Evolutionary conservation across 768 basidiomycete species (phyloP), one percentile per base, ranked within the genome.

Genomic region (Russula dissimulans): DNA sequence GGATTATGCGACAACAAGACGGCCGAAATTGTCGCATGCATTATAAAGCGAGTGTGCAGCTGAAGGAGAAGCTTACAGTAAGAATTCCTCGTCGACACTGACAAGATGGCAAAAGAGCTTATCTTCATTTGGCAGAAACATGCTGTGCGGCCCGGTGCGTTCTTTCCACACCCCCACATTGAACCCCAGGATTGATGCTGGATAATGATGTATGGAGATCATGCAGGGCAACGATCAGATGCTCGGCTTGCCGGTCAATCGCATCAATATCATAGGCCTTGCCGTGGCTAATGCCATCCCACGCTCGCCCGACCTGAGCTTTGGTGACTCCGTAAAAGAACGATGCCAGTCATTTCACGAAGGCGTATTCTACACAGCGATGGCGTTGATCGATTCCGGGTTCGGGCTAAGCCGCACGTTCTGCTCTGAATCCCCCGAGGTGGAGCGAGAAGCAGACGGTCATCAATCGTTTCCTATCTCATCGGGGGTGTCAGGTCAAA

Each of bases 261-360:
- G 92, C 18, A 86, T 97, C 73, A 93, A 91, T 71, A 88, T 95
- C 56, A 91, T 88, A 0, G 92, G 89, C 0, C 82, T 81, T 69
- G 91, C 84, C 81, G 93, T 91, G 31, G 85, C 89, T 4, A 77
- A 79, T 26, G 86, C 87, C 4, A 77, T 88, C 5, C 72, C 77
- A 10, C 72, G 74, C n/a, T 72, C 76, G 32, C 65, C 75, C 15
- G 66, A 77, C 60, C 75, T 83, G 36, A 63, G 76, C 15, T 59
- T 81, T 48, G 53, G 66, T 3, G 70, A 75, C 46, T 78, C 81
- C 4, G 41, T 81, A 1, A 70, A 69, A 43, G 85, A 86, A 68
- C 80, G 80, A 67, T n/a, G n/a, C n/a, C n/a, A n/a, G n/a, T n/a
- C n/a, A n/a, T 80, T 75, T 71, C 76, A 81, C 54, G 77, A 90